Conservation (phyloP, 495 filamentous ascomycete genomes). For the Aspergillus cavernicola region DNA sequence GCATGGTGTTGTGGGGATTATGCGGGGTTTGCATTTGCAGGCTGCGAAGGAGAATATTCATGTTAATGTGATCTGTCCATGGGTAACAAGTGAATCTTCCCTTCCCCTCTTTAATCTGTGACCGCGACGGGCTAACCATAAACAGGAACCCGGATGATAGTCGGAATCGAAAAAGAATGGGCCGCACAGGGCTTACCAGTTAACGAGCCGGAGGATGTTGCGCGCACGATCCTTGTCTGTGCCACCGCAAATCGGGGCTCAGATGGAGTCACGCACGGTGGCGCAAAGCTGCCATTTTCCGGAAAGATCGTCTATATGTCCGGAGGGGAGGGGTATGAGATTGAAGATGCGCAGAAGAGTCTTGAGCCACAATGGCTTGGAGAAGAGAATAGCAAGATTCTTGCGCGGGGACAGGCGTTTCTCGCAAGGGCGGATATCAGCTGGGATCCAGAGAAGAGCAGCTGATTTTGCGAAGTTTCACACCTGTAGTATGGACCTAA, state of each 20-base stretch:
- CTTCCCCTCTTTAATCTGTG: not conserved
- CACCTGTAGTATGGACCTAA: too few species aligned
- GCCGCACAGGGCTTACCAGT: not conserved
- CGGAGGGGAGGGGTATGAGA: slow-evolving; percentile 3
- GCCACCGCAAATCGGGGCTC: not conserved
- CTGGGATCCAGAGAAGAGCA: not conserved
- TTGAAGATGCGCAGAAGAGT: not conserved
- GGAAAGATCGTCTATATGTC: slow-evolving; percentile 6
- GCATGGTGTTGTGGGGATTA: slow-evolving; percentile 8
- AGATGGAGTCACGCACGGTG: not conserved
- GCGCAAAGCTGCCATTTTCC: slow-evolving; percentile 1
- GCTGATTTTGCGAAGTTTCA: not conserved
- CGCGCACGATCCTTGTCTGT: not conserved
- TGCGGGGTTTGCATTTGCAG: slow-evolving; percentile 3
- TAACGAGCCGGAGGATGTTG: slow-evolving; percentile 4
- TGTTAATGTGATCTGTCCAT: slow-evolving; percentile 9
- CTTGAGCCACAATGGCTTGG: slow-evolving; percentile 7
- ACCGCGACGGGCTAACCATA: not conserved
- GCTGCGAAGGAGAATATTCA: not conserved
- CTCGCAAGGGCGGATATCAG: not conserved
- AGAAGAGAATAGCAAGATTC: not conserved
- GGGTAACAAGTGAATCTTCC: slow-evolving; percentile 2
- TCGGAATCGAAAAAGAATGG: slow-evolving; percentile 4
- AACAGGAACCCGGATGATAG: slow-evolving; percentile 2
- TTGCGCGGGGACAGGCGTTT: slow-evolving; percentile 3